These are phyloP conservation scores for Zygosaccharomyces lentus DNA, from an alignment of 805 yeast species.

Conservation along the genomic window DNA sequence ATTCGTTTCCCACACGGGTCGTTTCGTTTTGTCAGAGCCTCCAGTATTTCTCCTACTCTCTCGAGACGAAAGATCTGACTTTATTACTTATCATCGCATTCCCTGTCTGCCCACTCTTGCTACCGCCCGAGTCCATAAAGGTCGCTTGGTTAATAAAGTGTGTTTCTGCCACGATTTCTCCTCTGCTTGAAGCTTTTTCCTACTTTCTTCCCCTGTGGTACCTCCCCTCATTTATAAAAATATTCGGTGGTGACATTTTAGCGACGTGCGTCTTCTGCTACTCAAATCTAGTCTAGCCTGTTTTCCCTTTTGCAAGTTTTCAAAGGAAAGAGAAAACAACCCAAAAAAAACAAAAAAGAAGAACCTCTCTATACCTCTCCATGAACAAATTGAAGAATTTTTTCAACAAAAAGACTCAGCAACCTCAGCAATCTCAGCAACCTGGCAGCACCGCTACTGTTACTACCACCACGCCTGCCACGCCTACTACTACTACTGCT, in stretches of 20 bases:
- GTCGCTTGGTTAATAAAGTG: too few species aligned
- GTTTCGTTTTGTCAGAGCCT: neutral
- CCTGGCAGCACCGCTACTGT: neutral
- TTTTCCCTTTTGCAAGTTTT: neutral
- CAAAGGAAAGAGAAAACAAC: neutral
- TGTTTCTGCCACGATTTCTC: too few species aligned
- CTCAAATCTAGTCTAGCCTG: too few species aligned
- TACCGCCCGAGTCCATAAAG: neutral
- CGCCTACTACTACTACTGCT: neutral
- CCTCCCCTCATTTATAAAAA: neutral
- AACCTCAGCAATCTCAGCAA: constrained; percentile 1
- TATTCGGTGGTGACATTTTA: too few species aligned
- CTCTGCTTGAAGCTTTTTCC: too few species aligned
- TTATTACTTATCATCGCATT: neutral
- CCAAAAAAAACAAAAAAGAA: neutral
- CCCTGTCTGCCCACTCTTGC: neutral
- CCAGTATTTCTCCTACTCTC: neutral
- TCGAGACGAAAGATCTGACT: neutral
- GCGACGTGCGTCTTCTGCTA: neutral
- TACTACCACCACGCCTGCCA: neutral
- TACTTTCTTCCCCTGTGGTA: neutral
- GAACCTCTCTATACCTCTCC: neutral
- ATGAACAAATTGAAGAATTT: constrained; percentile 18
- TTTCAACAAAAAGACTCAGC: constrained; percentile 19
- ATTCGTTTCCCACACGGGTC: neutral